Conservation (phyloP, 176 grass and related monocot species). For the Calamus simplicifolius region DNA sequence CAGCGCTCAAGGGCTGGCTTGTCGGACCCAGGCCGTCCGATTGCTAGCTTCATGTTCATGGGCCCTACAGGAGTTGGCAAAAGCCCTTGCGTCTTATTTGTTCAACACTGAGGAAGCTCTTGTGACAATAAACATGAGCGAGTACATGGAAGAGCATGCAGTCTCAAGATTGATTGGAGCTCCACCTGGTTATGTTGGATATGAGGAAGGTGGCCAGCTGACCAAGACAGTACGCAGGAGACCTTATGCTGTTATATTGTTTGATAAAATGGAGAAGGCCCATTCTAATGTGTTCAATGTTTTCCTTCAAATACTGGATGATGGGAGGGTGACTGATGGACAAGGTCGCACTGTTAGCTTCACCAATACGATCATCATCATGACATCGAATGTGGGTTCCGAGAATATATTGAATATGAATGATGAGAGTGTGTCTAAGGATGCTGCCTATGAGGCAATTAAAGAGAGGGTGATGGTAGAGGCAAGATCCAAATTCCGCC, state of each 20-base stretch:
- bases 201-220: constrained; percentile 95
- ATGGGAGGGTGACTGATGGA: constrained; percentile 89
- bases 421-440: constrained; percentile 41
- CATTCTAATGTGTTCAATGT: constrained; percentile 97
- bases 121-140: constrained; percentile 98
- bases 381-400: constrained; percentile 97
- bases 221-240: constrained; percentile 78
- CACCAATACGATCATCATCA: constrained; percentile 83
- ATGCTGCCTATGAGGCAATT: constrained; percentile 69
- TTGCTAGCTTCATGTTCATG: constrained; percentile 99
- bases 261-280: constrained; percentile 99
- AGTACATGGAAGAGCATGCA: constrained; percentile 98
- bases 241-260: constrained; percentile 79
- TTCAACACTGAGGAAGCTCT: constrained; percentile 98
- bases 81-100: constrained; percentile 94
- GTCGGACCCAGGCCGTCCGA: constrained; percentile 85
- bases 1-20: constrained; percentile 95
- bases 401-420: constrained; percentile 95
- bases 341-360: constrained; percentile 89
- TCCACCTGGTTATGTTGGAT: constrained; percentile 89
- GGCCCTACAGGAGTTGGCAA: constrained; percentile 98
- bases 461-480: constrained; percentile 93
- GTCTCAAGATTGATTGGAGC: constrained; percentile 94
- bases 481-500: constrained; percentile 81
- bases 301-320: constrained; percentile 93